A percentile compares a stretch with the other conserved stretches of the same genome.
phyloP scores from a whole-genome alignment of 441 rosid species.

The Bocquillonia castaneifolia region DNA sequence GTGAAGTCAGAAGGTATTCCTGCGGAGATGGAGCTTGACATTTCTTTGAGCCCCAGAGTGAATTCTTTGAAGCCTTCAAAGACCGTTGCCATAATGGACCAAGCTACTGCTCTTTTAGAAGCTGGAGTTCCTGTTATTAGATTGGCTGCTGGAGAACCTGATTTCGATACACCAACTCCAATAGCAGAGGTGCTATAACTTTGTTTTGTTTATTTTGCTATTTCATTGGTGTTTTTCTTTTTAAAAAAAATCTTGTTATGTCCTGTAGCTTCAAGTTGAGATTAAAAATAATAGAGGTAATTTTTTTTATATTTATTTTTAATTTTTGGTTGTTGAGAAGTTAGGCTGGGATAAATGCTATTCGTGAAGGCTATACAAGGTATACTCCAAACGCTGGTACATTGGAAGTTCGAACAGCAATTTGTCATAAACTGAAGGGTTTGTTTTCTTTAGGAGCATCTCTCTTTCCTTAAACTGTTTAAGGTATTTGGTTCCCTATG shows the following conservation, averaged over 20 bases:
- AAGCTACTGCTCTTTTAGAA: conserved; percentile 77
- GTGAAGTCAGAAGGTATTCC: conserved; percentile 39
- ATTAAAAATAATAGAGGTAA: background rate
- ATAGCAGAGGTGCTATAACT: conserved; percentile 63
- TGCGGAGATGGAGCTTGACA: conserved; percentile 51
- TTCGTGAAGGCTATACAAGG: conserved; percentile 83
- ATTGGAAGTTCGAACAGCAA: conserved; percentile 68
- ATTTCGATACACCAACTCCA: conserved; percentile 77
- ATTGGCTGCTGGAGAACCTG: conserved; percentile 97
- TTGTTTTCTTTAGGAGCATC: conserved; percentile 2
- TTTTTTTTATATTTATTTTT: background rate
- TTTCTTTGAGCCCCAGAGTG: conserved; percentile 75
- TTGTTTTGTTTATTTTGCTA: background rate
- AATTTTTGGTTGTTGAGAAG: conserved; percentile 6
- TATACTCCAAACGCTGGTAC: conserved; percentile 89
- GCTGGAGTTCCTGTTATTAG: conserved; percentile 85
- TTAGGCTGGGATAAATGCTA: conserved; percentile 92
- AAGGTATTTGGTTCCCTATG: background rate
- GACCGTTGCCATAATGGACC: conserved; percentile 88
- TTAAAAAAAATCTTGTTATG: too few relatives aligned
- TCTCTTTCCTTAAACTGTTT: background rate
- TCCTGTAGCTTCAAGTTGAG: background rate
- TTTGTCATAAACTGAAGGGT: conserved; percentile 81
- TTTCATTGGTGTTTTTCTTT: background rate
- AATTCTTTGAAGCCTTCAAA: conserved; percentile 83